Percentiles rank a stretch among this genome's conserved stretches.
phyloP scores from a whole-genome alignment of 805 yeast genomes.

The Starmerella stellata region DNA sequence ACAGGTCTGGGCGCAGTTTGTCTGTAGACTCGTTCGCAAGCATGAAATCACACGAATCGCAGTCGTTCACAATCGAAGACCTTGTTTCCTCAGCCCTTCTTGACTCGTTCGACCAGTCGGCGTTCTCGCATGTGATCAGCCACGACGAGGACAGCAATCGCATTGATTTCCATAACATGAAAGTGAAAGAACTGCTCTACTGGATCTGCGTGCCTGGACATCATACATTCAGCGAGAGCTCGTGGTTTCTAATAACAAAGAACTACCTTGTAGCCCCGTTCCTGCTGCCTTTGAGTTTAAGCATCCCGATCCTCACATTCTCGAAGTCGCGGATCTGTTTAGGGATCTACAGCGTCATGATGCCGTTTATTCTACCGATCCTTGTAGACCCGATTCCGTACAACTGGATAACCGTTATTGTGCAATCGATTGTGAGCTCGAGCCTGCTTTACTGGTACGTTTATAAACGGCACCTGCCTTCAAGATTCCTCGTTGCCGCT shows the following conservation, averaged over 20 bases:
- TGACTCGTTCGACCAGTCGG: background rate
- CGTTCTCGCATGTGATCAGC: background rate
- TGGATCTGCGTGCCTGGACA: background rate
- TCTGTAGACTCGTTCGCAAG: background rate
- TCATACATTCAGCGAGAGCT: conserved; percentile 13
- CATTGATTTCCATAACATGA: background rate
- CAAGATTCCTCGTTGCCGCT: conserved; percentile 1
- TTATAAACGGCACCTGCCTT: background rate
- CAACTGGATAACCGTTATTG: background rate
- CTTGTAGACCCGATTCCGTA: conserved; percentile 1
- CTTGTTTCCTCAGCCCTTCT: background rate
- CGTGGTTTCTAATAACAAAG: conserved; percentile 15
- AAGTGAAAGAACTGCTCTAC: background rate
- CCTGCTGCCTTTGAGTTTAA: conserved; percentile 20
- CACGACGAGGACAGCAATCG: background rate
- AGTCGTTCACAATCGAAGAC: background rate
- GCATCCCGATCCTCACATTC: conserved; percentile 17
- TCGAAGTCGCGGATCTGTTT: background rate
- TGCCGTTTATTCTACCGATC: conserved; percentile 1
- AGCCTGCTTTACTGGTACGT: background rate
- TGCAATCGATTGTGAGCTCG: background rate
- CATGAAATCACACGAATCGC: background rate
- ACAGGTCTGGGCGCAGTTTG: background rate
- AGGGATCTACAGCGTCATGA: background rate
- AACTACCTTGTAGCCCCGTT: conserved; percentile 21